Base-by-base conservation (phyloP, 345 rosid genomes). In the Rhizophora mangle region DNA sequence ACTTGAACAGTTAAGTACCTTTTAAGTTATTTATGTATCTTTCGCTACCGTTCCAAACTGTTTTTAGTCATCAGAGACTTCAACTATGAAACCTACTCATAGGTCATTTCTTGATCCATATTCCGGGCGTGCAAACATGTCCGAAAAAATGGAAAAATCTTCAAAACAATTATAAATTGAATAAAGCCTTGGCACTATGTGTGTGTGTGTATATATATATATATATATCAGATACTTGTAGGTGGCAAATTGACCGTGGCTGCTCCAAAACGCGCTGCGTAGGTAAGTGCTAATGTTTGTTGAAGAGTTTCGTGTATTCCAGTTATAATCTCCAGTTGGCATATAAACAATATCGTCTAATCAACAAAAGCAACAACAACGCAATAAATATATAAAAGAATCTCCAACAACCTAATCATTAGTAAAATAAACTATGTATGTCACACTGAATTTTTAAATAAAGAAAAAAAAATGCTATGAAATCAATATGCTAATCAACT, bases 371-470 rank as follows among this genome's bases (percentile, higher is more conserved):
- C 3, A 69, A 64, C 27, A 31, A 5, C 32, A n/a, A 20, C 22
- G 29, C 67, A 72, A 47, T 68, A 74, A 62, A 61, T 52, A 15
- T 6, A 3, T 52, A 2, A 49, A 68, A 63, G 78, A 67, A 78
- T 83, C 78, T 62, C 76, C 59, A 82, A 75, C 85, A 51, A 71
- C 82, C 75, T 69, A 77, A 81, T 79, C 72, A 82, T 81, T 73
- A 65, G 71, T 22, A 53, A 39, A 53, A 52, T 72, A 72, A 67
- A 64, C 74, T 27, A 53, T 34, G 26, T 22, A 56, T 65, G 63
- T 71, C 10, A 46, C 70, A 60, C 53, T 54, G 64, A 27, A 67
- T 57, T 58, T 58, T 8, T 55, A 11, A 54, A 7, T 8, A 7
- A 54, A 20, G 13, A 9, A 2, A 55, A 55, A 26, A 21, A 55